Percentiles rank a stretch among this genome's conserved stretches.
Evolutionary conservation across 148 eudicot species (phyloP).

Genomic region (Heliamphora exappendiculata): DNA sequence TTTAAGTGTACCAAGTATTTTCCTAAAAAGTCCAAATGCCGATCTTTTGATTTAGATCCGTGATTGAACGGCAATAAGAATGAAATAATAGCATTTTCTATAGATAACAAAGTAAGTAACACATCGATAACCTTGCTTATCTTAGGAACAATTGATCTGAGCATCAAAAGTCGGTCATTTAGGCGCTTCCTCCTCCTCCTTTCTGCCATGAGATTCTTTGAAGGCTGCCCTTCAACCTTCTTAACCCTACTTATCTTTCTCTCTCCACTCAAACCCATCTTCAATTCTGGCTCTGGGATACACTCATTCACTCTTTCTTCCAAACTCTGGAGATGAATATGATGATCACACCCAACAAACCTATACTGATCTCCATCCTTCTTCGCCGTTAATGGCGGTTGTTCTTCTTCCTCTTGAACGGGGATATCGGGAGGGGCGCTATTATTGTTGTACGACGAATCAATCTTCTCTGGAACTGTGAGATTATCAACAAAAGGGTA

Average conservation of each 20-base stretch:
- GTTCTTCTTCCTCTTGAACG: background rate
- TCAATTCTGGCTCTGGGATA: conserved; percentile 11
- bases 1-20: too few species aligned
- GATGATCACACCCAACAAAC: conserved; percentile 11
- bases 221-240: conserved; percentile 32
- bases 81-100: background rate
- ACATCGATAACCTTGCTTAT: conserved; percentile 45
- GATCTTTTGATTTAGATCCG: too few species aligned
- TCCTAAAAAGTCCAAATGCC: too few species aligned
- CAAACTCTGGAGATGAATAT: conserved; percentile 5
- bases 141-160: conserved; percentile 47
- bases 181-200: conserved; percentile 42
- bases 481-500: conserved; percentile 21
- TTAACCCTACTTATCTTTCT: conserved; percentile 19
- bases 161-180: conserved; percentile 49
- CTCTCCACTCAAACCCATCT: conserved; percentile 11
- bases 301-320: conserved; percentile 10
- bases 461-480: background rate
- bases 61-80: background rate
- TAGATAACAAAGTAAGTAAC: background rate
- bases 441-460: conserved; percentile 9
- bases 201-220: conserved; percentile 54
- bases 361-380: conserved; percentile 14
- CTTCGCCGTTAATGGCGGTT: conserved; percentile 13
- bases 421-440: conserved; percentile 2